Evolutionary conservation across 2,329 filamentous ascomycete genomes (phyloP).

Genomic region (Sporothrix humicola): DNA sequence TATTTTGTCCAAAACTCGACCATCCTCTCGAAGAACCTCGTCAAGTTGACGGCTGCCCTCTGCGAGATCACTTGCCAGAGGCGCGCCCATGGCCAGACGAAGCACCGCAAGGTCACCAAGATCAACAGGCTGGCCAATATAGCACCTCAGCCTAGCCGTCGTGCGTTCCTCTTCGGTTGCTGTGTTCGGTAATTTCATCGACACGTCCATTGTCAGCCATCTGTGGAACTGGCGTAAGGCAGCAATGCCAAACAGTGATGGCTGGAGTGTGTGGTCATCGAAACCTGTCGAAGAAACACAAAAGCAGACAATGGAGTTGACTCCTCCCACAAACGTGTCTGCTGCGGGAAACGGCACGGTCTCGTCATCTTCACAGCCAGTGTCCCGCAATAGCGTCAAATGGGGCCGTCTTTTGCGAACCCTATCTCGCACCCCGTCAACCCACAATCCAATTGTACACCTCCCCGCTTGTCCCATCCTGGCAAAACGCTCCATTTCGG

Average conservation of each 20-base stretch:
- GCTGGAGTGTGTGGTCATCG: not conserved
- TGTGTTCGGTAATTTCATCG: slow-evolving; percentile 1
- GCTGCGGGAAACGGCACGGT: slow-evolving; percentile 2
- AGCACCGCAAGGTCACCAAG: slow-evolving; percentile 30
- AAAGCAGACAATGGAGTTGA: slow-evolving; percentile 34
- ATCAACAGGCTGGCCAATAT: slow-evolving; percentile 31
- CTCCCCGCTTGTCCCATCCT: not conserved
- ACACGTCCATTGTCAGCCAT: slow-evolving; percentile 30
- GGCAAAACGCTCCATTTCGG: slow-evolving; percentile 33
- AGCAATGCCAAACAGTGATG: not conserved
- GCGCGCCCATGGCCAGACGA: slow-evolving; percentile 30
- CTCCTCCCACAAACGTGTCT: slow-evolving; percentile 23
- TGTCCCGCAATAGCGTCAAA: slow-evolving; percentile 24
- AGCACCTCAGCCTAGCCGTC: slow-evolving; percentile 21
- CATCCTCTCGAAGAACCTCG: slow-evolving; percentile 28
- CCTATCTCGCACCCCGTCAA: not conserved
- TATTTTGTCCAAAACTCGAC: slow-evolving; percentile 27
- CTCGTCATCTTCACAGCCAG: not conserved
- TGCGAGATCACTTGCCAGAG: slow-evolving; percentile 32
- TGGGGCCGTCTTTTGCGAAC: slow-evolving; percentile 10
- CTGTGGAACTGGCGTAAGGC: slow-evolving; percentile 25
- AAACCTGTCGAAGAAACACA: not conserved
- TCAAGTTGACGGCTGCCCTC: slow-evolving; percentile 21
- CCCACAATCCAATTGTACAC: slow-evolving; percentile 25
- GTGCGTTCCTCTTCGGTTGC: slow-evolving; percentile 26